A percentile compares a stretch with the other conserved stretches of the same genome.
phyloP scores from a whole-genome alignment of 1,139 yeast species.

The Diutina scorzettiae region DNA sequence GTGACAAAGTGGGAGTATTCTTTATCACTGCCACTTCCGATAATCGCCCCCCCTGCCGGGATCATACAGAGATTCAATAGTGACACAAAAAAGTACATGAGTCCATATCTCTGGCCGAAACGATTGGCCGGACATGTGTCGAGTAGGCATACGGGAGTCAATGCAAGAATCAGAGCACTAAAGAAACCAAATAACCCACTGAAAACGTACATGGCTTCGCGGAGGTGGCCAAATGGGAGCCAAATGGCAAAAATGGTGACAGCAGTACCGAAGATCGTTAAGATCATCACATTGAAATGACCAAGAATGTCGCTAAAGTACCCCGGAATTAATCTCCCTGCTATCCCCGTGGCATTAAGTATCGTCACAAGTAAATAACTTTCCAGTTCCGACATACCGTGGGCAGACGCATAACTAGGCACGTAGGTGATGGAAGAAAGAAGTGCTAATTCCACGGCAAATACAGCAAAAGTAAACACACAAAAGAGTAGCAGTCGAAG shows the following conservation, averaged over 20 bases:
- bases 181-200: conserved; percentile 25
- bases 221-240: conserved; percentile 27
- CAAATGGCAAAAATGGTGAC: conserved; percentile 24
- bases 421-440: conserved; percentile 27
- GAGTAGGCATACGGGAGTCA: conserved; percentile 30
- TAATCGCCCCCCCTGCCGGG: conserved; percentile 34
- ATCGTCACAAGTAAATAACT: conserved; percentile 32
- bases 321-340: conserved; percentile 30
- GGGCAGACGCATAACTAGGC: conserved; percentile 36
- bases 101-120: conserved; percentile 32
- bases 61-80: conserved; percentile 32
- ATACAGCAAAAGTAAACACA: conserved; percentile 8
- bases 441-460: conserved; percentile 9
- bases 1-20: conserved; percentile 24
- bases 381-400: conserved; percentile 26
- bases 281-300: conserved; percentile 26
- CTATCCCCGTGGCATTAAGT: conserved; percentile 28
- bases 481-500: conserved; percentile 8
- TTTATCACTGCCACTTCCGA: conserved; percentile 20
- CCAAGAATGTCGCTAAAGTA: conserved; percentile 26
- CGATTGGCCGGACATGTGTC: conserved; percentile 26
- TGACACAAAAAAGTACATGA: conserved; percentile 28
- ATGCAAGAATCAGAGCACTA: conserved; percentile 19
- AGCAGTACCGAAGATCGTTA: conserved; percentile 21
- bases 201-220: conserved; percentile 22